Evolutionary conservation across 495 filamentous ascomycete species (phyloP).

Genomic region (Aspergillus hancockii): DNA sequence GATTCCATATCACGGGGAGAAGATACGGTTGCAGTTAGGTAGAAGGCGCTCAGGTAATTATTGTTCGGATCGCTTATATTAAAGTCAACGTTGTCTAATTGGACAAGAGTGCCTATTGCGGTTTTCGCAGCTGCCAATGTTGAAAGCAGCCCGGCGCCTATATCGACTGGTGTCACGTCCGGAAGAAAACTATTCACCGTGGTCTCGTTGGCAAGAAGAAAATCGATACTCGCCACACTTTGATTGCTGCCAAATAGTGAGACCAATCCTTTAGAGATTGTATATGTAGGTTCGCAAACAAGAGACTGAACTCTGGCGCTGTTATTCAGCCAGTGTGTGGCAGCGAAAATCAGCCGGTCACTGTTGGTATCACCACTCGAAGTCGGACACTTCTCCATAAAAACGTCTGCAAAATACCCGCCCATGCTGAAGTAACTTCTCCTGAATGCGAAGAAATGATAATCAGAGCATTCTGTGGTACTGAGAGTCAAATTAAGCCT

Average conservation of each 20-base stretch:
- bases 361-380: background rate
- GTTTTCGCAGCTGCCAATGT: background rate
- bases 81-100: background rate
- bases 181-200: background rate
- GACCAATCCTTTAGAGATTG: conserved; percentile 4
- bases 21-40: background rate
- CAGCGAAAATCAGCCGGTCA: conserved; percentile 3
- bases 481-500: conserved; percentile 7
- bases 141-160: conserved; percentile 4
- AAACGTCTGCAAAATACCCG: conserved; percentile 7
- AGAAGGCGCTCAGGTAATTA: conserved; percentile 3
- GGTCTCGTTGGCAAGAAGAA: background rate
- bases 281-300: conserved; percentile 13
- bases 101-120: background rate
- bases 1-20: background rate
- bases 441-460: background rate
- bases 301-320: background rate
- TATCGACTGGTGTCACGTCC: background rate
- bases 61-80: conserved; percentile 5
- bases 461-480: background rate
- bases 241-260: conserved; percentile 4
- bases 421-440: background rate
- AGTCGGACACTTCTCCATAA: conserved; percentile 1
- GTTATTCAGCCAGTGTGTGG: conserved; percentile 7
- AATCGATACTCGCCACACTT: background rate